A percentile compares a stretch with the other conserved stretches of the same genome.
These are phyloP conservation scores for Boletus coccyginus DNA, from an alignment of 768 basidiomycete genomes.

Conservation along the genomic window DNA sequence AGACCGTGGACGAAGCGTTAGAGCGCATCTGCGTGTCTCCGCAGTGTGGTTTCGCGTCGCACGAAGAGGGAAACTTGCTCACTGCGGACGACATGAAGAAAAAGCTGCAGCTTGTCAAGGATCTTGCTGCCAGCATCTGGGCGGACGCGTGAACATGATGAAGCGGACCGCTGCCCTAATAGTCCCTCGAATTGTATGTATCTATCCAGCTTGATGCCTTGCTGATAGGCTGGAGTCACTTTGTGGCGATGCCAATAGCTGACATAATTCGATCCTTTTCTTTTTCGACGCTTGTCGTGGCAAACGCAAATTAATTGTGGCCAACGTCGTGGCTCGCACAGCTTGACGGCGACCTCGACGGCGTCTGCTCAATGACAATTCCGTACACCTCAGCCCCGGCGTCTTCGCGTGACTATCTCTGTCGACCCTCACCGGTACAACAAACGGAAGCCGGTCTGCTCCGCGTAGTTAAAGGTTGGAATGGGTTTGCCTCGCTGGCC, in stretches of 20 bases:
- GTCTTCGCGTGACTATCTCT: not conserved
- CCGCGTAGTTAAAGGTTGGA: constrained; percentile 26
- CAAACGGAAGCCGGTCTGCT: constrained; percentile 17
- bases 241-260: no score
- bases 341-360: constrained; percentile 50
- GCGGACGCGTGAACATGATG: constrained; percentile 10
- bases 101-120: constrained; percentile 30
- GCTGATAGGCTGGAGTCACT: no score
- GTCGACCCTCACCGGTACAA: constrained; percentile 14
- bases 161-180: no score
- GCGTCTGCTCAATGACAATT: constrained; percentile 25
- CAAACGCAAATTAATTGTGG: constrained; percentile 39
- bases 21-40: constrained; percentile 43
- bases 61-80: constrained; percentile 44
- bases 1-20: constrained; percentile 38
- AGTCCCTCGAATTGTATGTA: no score
- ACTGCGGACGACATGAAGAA: constrained; percentile 34
- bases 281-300: no score
- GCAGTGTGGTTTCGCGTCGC: constrained; percentile 51
- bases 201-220: no score
- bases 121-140: constrained; percentile 40
- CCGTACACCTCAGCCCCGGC: constrained; percentile 37
- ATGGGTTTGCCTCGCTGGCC: constrained; percentile 10
- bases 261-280: no score
- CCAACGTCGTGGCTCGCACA: constrained; percentile 43